Evolutionary conservation across 805 yeast genomes (phyloP), one percentile per base, ranked within the genome.

Genomic region (Schizosaccharomyces osmophilus): DNA sequence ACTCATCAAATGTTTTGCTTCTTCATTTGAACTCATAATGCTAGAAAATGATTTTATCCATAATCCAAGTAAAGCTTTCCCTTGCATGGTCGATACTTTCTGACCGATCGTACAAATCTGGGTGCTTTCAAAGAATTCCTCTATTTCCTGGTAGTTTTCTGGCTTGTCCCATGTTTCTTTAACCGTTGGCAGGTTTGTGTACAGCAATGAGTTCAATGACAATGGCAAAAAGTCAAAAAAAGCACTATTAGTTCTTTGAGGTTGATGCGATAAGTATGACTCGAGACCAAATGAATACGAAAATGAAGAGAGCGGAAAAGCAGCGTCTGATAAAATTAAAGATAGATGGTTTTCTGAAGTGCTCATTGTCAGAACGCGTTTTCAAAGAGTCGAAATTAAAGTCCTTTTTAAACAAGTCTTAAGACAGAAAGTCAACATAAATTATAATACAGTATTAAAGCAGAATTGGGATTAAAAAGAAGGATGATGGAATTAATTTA

Each of bases 241-340:
- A 4, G 61, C 54, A 39, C 22, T 48, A 13, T 9, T 22, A 29
- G 11, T 43, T 24, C 54, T 43, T n/a, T 5, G n/a, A 5, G 26
- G 60, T 51, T 42, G 48, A 31, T 59, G 61, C 2, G 39, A 31
- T 13, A 59, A 15, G 32, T 59, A 59, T 22, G 61, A 59, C 26
- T 59, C 61, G 5, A 59, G 29, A 24, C 61, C 61, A 31, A 19
- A 59, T n/a, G 61, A 59, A 48, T 36, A 59, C 11, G 61, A 41
- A 43, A 59, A 59, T 1, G 61, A 59, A n/a, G 51, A 41, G 22
- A 59, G 26, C 4, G 61, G 61, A 26, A 59, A 43, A 5, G 61
- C 61, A 11, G 61, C 22, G 61, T 59, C 61, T 4, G 54, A 22
- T 13, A 59, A 17, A 59, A 59, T 36, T 4, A 57, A 26, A 11